Base-by-base conservation (phyloP, 257 asterid genomes). In the Solanum bulbocastanum region DNA sequence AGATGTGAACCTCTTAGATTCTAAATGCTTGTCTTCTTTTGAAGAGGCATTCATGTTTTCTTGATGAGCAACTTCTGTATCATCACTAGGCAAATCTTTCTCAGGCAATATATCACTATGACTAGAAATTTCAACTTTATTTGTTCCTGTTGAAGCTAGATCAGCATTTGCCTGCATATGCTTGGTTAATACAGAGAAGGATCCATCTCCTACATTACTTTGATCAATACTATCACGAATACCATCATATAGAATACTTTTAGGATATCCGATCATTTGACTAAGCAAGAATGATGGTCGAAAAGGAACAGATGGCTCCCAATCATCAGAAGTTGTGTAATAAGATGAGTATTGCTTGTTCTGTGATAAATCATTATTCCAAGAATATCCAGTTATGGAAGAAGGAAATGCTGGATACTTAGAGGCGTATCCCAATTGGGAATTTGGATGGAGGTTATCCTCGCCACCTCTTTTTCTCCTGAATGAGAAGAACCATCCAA, bases 241-340 rank as follows among this genome's bases (percentile, higher is more conserved):
- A 69, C 96, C 94, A 23, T 94, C 91, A 75, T 91, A 87, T 5
- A 87, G 92, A 56, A 18, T 20, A 81, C 85, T 83, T 87, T 89
- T 91, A 86, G 93, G 89, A 90, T 90, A 85, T 87, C 93, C 91
- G 46, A 96, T 87, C n/a, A 87, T 91, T 66, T 83, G 92, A 33
- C 93, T 94, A 56, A 96, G 87, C 60, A 88, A 89, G 88, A 92
- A 93, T 4, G 96, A 94, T 33, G 98, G 98, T 37, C 85, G 86
- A 87, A 94, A 95, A 89, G 97, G 97, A 85, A 82, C 90, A 60
- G 98, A 95, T 65, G 96, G 95, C 90, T 92, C 97, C 98, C 99
- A 96, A 87, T 92, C 86, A 87, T 87, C 82, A 88, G 88, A 91
- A 72, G 91, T 83, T 84, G 86, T 90, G 49, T n/a, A 86, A 66